phyloP scores from a whole-genome alignment of 2,329 filamentous ascomycete genomes.

The Westerdykella sp. region DNA sequence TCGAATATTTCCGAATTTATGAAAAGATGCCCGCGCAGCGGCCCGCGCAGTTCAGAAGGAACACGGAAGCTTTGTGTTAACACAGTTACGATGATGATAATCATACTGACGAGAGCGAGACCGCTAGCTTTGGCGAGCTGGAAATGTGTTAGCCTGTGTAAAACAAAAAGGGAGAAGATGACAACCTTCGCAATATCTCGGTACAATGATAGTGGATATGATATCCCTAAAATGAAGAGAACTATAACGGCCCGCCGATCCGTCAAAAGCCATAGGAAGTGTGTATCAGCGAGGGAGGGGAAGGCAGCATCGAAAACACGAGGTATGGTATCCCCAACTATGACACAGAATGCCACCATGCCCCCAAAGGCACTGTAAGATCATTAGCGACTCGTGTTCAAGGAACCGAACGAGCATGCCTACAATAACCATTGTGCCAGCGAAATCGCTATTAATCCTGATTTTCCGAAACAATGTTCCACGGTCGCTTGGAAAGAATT shows the following conservation, averaged over 20 bases:
- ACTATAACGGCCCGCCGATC: slow-evolving; percentile 79
- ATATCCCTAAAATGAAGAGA: slow-evolving; percentile 78
- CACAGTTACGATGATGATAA: slow-evolving; percentile 80
- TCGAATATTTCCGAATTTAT: slow-evolving; percentile 87
- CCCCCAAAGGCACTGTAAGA: slow-evolving; percentile 72
- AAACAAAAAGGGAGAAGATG: neutral
- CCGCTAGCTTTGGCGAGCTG: slow-evolving; percentile 94
- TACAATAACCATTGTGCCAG: slow-evolving; percentile 92
- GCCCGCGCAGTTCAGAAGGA: slow-evolving; percentile 64
- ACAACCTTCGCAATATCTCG: slow-evolving; percentile 84
- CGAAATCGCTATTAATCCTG: slow-evolving; percentile 81
- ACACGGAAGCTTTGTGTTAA: slow-evolving; percentile 75
- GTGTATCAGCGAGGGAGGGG: slow-evolving; percentile 63
- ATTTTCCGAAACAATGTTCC: slow-evolving; percentile 85
- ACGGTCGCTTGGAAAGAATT: slow-evolving; percentile 95
- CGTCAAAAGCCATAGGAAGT: slow-evolving; percentile 75
- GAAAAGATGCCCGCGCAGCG: slow-evolving; percentile 63
- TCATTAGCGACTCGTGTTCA: slow-evolving; percentile 14
- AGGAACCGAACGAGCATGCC: slow-evolving; percentile 13
- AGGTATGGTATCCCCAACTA: slow-evolving; percentile 93
- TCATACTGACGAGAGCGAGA: slow-evolving; percentile 87
- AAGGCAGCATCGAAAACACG: slow-evolving; percentile 80
- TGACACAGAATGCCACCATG: slow-evolving; percentile 97
- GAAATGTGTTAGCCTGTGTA: slow-evolving; percentile 26
- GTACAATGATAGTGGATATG: slow-evolving; percentile 87